Base-by-base conservation (phyloP, 2,329 filamentous ascomycete genomes). In the Orbilia quercus region DNA sequence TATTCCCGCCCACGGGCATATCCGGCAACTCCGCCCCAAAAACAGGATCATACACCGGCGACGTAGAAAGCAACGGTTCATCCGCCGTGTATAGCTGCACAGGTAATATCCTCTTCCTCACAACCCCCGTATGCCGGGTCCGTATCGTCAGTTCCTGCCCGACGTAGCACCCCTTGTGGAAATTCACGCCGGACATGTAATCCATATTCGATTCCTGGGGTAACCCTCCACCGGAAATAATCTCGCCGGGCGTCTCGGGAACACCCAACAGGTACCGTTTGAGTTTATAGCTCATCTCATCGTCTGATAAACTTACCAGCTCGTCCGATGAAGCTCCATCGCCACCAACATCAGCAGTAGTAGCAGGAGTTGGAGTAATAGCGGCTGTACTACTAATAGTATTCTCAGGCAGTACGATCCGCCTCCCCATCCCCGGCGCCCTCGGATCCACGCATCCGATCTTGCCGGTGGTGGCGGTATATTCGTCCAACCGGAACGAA, bases 71-170 rank as follows among this genome's bases (percentile, higher is more conserved):
- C 76, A 22, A 76, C 77, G 23, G 79, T 9, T 62, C 38, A 6
- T 40, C 12, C 9, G 50, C 80, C 5, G 82, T 82, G 80, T 94
- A 95, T 14, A 97, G 79, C 75, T 90, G 82, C 34, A 94, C 88
- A 0, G 95, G 95, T 58, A 99, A 80, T 54, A 98, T 87, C 54
- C 95, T 86, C 84, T 97, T 96, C 74, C 95, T 86, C 42, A 99
- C 91, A 14, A 99, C 91, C 20, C 95, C 95, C 11, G 90, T 93
- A 81, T 99, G 95, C 80, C 93, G 90, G 1, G 95, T 99, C 44
- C 95, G 89, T 76, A 98, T 96, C 1, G 95, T 98, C 75, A 99
- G 85, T 81, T 99, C 95, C 82, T 99, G 95, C 0, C 95, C 95
- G 6, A 98, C 88, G 81, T 99, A 99, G 82, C 95, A 99, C 6